These are phyloP conservation scores for Colletotrichum karsti DNA, from an alignment of 2,329 filamentous ascomycete species.

Conservation along the genomic window DNA sequence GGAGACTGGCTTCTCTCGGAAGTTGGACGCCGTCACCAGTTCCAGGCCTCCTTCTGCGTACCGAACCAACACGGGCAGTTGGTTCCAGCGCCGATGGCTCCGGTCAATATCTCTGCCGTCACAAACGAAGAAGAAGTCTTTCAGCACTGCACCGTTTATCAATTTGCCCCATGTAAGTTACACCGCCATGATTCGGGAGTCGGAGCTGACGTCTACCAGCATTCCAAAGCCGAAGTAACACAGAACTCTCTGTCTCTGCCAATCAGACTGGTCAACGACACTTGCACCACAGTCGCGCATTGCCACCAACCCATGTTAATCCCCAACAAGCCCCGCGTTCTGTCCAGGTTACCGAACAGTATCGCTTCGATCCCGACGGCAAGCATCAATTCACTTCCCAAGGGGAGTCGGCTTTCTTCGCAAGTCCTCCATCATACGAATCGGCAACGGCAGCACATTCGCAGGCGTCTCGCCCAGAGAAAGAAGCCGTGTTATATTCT, in stretches of 20 bases:
- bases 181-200: not conserved
- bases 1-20: conserved; percentile 22
- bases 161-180: conserved; percentile 13
- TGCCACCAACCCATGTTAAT: not conserved
- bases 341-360: not conserved
- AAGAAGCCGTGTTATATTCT: not conserved
- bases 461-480: not conserved
- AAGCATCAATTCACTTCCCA: not conserved
- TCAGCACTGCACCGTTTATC: conserved; percentile 25
- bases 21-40: conserved; percentile 11
- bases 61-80: conserved; percentile 16
- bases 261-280: not conserved
- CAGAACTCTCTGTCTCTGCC: not conserved
- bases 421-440: conserved; percentile 11
- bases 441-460: not conserved
- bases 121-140: conserved; percentile 22
- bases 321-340: not conserved
- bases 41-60: conserved; percentile 20
- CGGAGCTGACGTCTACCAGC: not conserved
- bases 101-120: conserved; percentile 19
- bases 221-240: conserved; percentile 16
- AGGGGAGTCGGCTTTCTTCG: not conserved
- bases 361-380: not conserved
- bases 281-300: not conserved
- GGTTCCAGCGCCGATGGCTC: conserved; percentile 15